These are phyloP conservation scores for Buddleja alternifolia DNA, from an alignment of 257 asterid genomes.

Conservation along the genomic window DNA sequence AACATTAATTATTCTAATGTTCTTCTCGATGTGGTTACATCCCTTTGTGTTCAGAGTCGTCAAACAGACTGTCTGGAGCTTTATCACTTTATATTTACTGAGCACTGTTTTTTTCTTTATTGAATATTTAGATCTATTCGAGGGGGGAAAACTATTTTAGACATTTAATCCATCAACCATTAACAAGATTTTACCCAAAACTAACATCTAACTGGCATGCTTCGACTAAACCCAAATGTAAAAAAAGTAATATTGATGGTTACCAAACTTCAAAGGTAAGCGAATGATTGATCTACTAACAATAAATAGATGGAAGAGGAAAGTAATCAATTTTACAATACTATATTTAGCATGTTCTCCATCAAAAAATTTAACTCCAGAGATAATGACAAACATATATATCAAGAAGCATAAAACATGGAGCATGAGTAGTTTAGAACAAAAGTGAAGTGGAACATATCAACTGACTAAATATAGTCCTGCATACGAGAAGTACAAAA, in stretches of 20 bases:
- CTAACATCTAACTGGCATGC: too few species aligned
- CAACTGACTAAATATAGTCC: constrained; percentile 17
- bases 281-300: too few species aligned
- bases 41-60: background rate
- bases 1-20: background rate
- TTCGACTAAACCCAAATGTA: too few species aligned
- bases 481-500: constrained; percentile 1
- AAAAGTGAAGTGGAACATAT: constrained; percentile 1
- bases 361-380: background rate
- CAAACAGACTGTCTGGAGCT: background rate
- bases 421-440: constrained; percentile 8
- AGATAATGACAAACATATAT: background rate
- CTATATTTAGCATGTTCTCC: background rate
- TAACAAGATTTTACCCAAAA: too few species aligned
- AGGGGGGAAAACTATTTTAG: too few species aligned
- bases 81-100: too few species aligned
- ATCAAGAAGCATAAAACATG: constrained; percentile 14
- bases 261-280: too few species aligned
- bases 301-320: too few species aligned
- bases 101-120: too few species aligned
- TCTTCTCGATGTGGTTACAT: background rate
- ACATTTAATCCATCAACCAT: too few species aligned
- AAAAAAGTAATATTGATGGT: too few species aligned
- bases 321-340: background rate
- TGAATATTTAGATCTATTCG: background rate